A percentile compares a stretch with the other conserved stretches of the same genome.
phyloP scores from a whole-genome alignment of 345 rosid genomes.

The Diplotaxis tenuifolia region DNA sequence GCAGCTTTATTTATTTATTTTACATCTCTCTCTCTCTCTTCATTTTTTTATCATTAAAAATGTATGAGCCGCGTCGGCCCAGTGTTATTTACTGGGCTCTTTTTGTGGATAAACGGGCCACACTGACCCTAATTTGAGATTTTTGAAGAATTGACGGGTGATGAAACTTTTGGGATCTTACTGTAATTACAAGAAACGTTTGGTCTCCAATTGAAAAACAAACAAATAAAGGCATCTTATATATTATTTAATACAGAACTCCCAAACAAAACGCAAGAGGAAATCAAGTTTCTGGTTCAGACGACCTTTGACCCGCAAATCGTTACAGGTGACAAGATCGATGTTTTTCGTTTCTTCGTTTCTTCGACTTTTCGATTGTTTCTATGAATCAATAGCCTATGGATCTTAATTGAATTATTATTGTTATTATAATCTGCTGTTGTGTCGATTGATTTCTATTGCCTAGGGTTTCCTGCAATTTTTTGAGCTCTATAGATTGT shows the following conservation, averaged over 20 bases:
- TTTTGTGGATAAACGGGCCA: no score
- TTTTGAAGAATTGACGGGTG: no score
- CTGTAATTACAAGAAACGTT: not conserved
- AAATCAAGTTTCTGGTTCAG: conserved; percentile 8
- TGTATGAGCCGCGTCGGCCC: not conserved
- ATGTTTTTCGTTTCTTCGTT: no score
- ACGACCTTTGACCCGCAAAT: conserved; percentile 3
- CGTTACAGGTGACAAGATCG: conserved; percentile 21
- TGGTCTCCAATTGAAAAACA: not conserved
- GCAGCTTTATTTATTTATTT: conserved; percentile 4
- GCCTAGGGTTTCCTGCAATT: conserved; percentile 1
- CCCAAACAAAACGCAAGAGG: not conserved
- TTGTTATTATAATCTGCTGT: not conserved
- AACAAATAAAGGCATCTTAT: not conserved
- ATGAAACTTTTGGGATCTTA: not conserved
- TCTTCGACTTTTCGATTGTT: not conserved
- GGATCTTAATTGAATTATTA: not conserved
- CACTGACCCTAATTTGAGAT: no score
- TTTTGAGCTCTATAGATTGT: not conserved
- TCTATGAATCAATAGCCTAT: not conserved
- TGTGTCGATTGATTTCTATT: conserved; percentile 6
- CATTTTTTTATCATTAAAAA: not conserved
- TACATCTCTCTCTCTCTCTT: not conserved
- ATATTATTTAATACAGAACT: not conserved
- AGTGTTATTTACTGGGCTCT: no score